Percentiles rank a stretch among this genome's conserved stretches.
Conservation (phyloP, 768 basidiomycete genomes). For the Suillus plorans region DNA sequence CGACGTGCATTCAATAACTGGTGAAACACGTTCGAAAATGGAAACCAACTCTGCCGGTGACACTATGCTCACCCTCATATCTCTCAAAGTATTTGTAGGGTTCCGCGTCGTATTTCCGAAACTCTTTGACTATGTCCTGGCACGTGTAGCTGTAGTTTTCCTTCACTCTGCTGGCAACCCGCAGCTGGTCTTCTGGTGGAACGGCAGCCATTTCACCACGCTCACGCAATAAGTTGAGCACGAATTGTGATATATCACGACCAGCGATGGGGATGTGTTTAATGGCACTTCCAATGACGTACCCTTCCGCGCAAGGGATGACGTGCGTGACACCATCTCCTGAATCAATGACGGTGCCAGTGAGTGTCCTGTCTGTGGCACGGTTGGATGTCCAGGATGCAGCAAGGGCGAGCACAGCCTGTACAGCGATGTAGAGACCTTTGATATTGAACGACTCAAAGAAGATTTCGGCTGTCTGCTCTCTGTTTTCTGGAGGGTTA, state of each 20-base stretch:
- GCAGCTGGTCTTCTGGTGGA: conserved; percentile 92
- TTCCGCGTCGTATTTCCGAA: conserved; percentile 96
- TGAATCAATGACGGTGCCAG: conserved; percentile 97
- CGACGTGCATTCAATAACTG: background rate
- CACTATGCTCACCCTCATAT: conserved; percentile 90
- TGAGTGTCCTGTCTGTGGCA: conserved; percentile 86
- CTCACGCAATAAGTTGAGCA: conserved; percentile 93
- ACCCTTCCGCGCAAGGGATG: conserved; percentile 94
- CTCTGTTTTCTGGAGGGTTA: conserved; percentile 97
- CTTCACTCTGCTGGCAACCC: conserved; percentile 91
- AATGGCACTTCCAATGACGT: conserved; percentile 98
- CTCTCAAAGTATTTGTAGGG: conserved; percentile 94
- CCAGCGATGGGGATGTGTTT: conserved; percentile 99
- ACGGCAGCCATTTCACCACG: conserved; percentile 89
- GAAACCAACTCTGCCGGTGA: conserved; percentile 78
- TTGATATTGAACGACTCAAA: conserved; percentile 99
- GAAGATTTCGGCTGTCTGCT: conserved; percentile 99
- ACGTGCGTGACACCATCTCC: conserved; percentile 99
- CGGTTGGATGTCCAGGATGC: conserved; percentile 95
- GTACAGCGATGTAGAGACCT: conserved; percentile 97
- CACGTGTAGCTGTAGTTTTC: conserved; percentile 99
- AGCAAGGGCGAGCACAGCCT: conserved; percentile 96
- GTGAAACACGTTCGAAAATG: background rate
- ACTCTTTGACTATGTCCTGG: conserved; percentile 98
- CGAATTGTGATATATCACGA: conserved; percentile 95